These are phyloP conservation scores for Scheffersomyces spartinae DNA, from an alignment of 805 yeast species.

Conservation along the genomic window DNA sequence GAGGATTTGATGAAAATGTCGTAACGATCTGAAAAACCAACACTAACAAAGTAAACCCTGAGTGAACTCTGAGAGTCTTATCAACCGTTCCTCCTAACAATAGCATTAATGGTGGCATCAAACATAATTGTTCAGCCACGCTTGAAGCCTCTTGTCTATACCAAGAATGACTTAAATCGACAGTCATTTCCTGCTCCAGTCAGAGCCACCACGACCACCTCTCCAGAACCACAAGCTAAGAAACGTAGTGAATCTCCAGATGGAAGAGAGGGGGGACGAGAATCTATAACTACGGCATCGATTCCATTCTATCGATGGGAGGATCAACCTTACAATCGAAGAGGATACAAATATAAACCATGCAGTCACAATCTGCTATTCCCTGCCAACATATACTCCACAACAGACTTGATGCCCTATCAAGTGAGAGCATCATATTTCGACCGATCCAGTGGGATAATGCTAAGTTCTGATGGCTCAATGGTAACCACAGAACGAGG, in stretches of 20 bases:
- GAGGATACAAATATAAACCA: constrained; percentile 73
- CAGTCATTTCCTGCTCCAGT: no score
- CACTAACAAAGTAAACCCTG: no score
- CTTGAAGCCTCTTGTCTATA: constrained; percentile 23
- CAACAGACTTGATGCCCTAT: constrained; percentile 66
- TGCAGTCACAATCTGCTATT: constrained; percentile 63
- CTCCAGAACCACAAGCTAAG: constrained; percentile 2
- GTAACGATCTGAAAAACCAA: no score
- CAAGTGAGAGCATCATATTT: constrained; percentile 45
- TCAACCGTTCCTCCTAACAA: no score
- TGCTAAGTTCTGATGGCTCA: constrained; percentile 14
- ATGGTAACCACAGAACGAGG: constrained; percentile 55
- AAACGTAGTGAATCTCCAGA: not conserved
- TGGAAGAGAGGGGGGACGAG: constrained; percentile 5
- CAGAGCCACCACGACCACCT: constrained; percentile 3
- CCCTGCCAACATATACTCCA: constrained; percentile 46
- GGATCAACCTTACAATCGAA: constrained; percentile 70
- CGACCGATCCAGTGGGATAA: constrained; percentile 56
- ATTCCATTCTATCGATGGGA: constrained; percentile 41
- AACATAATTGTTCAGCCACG: constrained; percentile 23
- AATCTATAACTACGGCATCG: constrained; percentile 6
- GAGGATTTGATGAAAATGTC: no score
- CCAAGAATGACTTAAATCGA: constrained; percentile 9
- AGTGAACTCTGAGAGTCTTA: no score
- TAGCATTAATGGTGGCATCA: no score